Evolutionary conservation across 768 basidiomycete species (phyloP).

Genomic region (Pleurotus tuber-regium): DNA sequence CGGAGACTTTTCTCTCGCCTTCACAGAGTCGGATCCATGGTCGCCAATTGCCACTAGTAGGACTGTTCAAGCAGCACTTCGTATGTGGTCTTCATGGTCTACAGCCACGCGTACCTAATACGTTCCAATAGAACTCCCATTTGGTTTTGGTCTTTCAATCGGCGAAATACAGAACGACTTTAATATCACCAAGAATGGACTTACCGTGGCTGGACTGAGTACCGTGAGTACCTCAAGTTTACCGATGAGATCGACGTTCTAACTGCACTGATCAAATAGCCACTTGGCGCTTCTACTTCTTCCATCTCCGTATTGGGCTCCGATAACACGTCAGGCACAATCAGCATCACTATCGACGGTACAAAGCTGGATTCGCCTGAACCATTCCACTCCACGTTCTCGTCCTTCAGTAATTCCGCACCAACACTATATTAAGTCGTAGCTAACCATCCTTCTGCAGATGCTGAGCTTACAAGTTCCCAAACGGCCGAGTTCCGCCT

Average conservation of each 20-base stretch:
- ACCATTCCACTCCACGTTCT: conserved; percentile 47
- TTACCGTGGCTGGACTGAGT: conserved; percentile 52
- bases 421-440: conserved; percentile 1
- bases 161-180: conserved; percentile 65
- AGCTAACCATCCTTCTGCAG: conserved; percentile 27
- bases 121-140: conserved; percentile 53
- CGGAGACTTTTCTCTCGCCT: conserved; percentile 54
- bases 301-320: conserved; percentile 49
- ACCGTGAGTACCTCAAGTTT: conserved; percentile 38
- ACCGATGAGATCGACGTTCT: background rate
- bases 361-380: conserved; percentile 50
- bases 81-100: too few species aligned
- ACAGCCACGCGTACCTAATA: background rate
- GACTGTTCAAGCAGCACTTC: conserved; percentile 55
- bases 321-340: conserved; percentile 56
- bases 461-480: conserved; percentile 52
- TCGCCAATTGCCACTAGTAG: conserved; percentile 54
- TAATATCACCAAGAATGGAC: conserved; percentile 52
- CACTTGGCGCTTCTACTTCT: conserved; percentile 62
- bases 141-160: conserved; percentile 62
- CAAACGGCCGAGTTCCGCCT: conserved; percentile 51
- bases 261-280: conserved; percentile 43
- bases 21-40: conserved; percentile 54
- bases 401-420: conserved; percentile 47
- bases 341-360: conserved; percentile 60